Evolutionary conservation across 2,329 filamentous ascomycete species (phyloP).

Genomic region (Pezicula radicicola): DNA sequence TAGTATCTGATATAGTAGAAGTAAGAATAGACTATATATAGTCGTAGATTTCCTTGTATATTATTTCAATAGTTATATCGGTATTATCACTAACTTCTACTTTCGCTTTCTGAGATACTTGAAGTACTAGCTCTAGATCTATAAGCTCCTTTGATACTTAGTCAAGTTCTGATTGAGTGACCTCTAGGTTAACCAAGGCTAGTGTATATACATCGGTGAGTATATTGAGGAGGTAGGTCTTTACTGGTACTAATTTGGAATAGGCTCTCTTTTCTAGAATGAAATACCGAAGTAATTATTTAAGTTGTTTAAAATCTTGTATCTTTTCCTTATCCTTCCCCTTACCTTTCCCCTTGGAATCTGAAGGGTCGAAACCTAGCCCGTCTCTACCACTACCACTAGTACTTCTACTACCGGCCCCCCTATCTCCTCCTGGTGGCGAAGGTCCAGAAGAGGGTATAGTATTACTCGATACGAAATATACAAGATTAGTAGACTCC

Average conservation of each 20-base stretch:
- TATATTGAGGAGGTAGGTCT: conserved; percentile 92
- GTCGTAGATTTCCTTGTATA: conserved; percentile 81
- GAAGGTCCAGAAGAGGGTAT: conserved; percentile 68
- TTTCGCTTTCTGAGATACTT: conserved; percentile 78
- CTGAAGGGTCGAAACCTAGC: conserved; percentile 42
- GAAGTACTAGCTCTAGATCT: conserved; percentile 80
- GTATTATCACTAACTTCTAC: conserved; percentile 77
- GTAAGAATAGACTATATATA: conserved; percentile 74
- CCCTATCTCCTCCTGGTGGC: conserved; percentile 50
- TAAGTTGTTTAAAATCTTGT: conserved; percentile 84
- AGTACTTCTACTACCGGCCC: conserved; percentile 52
- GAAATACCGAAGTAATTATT: conserved; percentile 85
- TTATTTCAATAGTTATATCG: conserved; percentile 78
- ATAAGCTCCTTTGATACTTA: conserved; percentile 79
- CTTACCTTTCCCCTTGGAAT: conserved; percentile 63
- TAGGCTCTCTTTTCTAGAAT: conserved; percentile 93
- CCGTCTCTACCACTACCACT: conserved; percentile 48
- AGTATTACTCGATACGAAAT: conserved; percentile 97
- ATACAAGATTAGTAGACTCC: conserved; percentile 87
- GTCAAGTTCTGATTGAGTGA: conserved; percentile 80
- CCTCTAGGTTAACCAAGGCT: conserved; percentile 81
- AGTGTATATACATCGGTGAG: conserved; percentile 82
- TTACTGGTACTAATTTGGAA: conserved; percentile 92
- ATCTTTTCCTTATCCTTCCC: conserved; percentile 87
- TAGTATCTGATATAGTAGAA: conserved; percentile 72